Base-by-base conservation (phyloP, 2,329 filamentous ascomycete species). In the Cladosporium sp. region DNA sequence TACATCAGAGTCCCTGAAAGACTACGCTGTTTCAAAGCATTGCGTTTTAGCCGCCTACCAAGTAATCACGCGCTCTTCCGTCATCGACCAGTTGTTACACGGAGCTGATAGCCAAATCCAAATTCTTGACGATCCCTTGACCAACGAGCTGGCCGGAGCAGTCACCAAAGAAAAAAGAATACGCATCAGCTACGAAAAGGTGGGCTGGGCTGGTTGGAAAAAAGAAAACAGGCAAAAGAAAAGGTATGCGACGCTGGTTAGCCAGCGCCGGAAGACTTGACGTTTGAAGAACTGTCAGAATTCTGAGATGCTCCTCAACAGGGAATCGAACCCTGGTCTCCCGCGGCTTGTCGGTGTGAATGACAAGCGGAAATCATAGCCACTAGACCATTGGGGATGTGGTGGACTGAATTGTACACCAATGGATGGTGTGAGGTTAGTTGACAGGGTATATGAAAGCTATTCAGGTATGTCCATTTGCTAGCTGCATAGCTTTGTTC, bases 341-440 rank as follows among this genome's bases (percentile, higher is more conserved):
- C 52, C 52, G 52, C 52, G 52, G 34, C 52, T 55, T 55, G 40
- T 55, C 52, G 52, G 30, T 25, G 30, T 55, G 36, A 37, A 43
- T 55, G 52, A 55, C 52, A 55, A 55, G 52, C 52, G 52, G 52
- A 55, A 55, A 55, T 55, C 52, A 55, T 55, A 55, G 52, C 52
- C 52, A 55, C 52, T 55, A 55, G 52, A 55, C 52, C 52, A 55
- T 55, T 55, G 52, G 40, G 52, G 52, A 55, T 55, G 36, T 38
- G 49, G 49, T 40, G 50, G 28, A 52, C 36, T 36, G 28, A 49
- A 38, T 40, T 28, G 22, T 51, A 51, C 49, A 51, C 19, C 49
- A 51, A 51, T 51, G 49, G 49, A 39, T 51, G 22, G 8, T 12
- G 17, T 1, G 1, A 15, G 2, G 8, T 8, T 4, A 3, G 14